Conservation (phyloP, 1,139 yeast species). For the Starmera stellimalicola region DNA sequence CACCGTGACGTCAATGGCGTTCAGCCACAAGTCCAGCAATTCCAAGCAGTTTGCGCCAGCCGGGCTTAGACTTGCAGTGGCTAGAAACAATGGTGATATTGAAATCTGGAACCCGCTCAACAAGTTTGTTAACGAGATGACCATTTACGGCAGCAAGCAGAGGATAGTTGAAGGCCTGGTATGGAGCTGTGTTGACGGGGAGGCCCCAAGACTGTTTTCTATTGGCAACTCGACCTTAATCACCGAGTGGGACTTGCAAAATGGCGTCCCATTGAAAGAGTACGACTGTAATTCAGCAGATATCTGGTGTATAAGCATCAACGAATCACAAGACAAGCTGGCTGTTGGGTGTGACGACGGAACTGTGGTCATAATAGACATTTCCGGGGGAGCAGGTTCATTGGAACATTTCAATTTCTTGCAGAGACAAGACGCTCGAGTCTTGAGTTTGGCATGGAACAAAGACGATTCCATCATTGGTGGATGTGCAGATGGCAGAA, state of each 20-base stretch:
- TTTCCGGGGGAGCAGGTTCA: conserved; percentile 75
- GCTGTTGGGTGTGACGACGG: conserved; percentile 98
- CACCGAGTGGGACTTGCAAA: conserved; percentile 84
- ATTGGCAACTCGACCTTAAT: conserved; percentile 89
- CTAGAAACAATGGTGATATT: conserved; percentile 89
- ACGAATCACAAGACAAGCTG: conserved; percentile 49
- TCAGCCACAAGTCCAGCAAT: conserved; percentile 52
- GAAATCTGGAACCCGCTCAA: conserved; percentile 91
- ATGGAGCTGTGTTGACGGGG: conserved; percentile 51
- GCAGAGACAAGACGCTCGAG: conserved; percentile 79
- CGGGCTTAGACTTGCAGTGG: conserved; percentile 77
- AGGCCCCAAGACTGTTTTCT: conserved; percentile 65
- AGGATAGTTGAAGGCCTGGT: conserved; percentile 84
- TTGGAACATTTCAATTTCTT: conserved; percentile 70
- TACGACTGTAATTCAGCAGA: conserved; percentile 91
- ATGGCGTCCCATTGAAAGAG: conserved; percentile 65
- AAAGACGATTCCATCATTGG: conserved; percentile 58
- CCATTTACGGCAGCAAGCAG: conserved; percentile 72
- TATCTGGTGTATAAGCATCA: conserved; percentile 80
- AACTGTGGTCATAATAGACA: conserved; percentile 71
- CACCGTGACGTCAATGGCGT: conserved; percentile 73
- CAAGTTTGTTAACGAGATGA: conserved; percentile 46
- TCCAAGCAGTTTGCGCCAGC: conserved; percentile 39
- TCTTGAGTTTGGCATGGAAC: conserved; percentile 72
- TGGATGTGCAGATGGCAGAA: conserved; percentile 93